A percentile compares a stretch with the other conserved stretches of the same genome.
phyloP scores from a whole-genome alignment of 116 monocot species.

The Trichopus zeylanicus region DNA sequence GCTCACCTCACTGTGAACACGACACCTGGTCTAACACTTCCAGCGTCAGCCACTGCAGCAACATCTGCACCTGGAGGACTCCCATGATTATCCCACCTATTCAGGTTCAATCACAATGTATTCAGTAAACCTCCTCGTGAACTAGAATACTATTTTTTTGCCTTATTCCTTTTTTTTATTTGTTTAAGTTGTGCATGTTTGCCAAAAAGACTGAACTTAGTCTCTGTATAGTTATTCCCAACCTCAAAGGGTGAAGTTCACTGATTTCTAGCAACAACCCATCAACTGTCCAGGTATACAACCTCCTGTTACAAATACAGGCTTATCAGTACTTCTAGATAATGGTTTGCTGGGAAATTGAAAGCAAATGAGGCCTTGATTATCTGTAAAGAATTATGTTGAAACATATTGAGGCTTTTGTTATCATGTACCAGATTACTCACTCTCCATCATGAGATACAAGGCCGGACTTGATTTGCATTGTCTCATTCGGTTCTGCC shows the following conservation, averaged over 20 bases:
- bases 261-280: conserved; percentile 59
- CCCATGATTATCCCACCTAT: conserved; percentile 75
- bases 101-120: conserved; percentile 2
- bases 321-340: neutral
- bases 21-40: conserved; percentile 40
- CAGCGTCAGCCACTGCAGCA: conserved; percentile 48
- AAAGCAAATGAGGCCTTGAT: neutral
- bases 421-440: conserved; percentile 52
- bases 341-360: neutral
- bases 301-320: conserved; percentile 31
- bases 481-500: conserved; percentile 14
- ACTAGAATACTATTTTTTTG: neutral
- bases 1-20: conserved; percentile 74
- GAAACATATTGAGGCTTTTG: neutral
- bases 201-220: too few relatives aligned
- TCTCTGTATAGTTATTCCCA: neutral
- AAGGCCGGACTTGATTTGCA: conserved; percentile 43
- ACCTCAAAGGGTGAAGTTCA: conserved; percentile 74
- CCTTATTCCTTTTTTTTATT: too few relatives aligned
- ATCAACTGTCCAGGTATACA: conserved; percentile 43
- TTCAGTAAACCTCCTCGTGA: neutral
- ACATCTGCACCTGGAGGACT: conserved; percentile 77
- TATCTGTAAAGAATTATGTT: neutral
- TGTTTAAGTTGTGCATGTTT: too few relatives aligned
- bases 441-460: conserved; percentile 69